Evolutionary conservation across 164 flowering plant species (phyloP).

Genomic region (Hamamelis virginiana): DNA sequence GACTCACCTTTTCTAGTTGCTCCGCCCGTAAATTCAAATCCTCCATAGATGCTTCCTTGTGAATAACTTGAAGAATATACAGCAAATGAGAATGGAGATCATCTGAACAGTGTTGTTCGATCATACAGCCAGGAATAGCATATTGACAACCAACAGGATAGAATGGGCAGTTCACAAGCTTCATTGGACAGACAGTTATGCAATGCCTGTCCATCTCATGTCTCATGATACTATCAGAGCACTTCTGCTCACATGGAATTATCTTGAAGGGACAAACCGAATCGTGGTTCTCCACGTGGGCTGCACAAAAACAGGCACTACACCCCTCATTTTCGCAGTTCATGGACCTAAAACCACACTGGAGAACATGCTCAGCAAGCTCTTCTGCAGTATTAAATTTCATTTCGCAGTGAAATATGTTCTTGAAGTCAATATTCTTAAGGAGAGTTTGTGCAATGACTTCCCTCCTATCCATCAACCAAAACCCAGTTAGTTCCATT

Average conservation of each 20-base stretch:
- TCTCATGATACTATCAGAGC: constrained; percentile 61
- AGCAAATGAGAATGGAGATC: constrained; percentile 51
- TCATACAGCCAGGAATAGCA: constrained; percentile 40
- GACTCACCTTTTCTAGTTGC: constrained; percentile 52
- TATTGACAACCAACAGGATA: constrained; percentile 68
- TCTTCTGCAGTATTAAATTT: constrained; percentile 49
- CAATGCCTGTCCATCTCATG: constrained; percentile 95
- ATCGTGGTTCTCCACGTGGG: constrained; percentile 60
- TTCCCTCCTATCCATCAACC: constrained; percentile 64
- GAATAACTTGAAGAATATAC: constrained; percentile 41
- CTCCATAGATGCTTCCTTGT: constrained; percentile 52
- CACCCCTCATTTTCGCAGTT: constrained; percentile 67
- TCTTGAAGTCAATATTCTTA: constrained; percentile 71
- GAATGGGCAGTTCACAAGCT: constrained; percentile 79
- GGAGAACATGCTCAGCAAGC: constrained; percentile 41
- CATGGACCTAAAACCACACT: constrained; percentile 58
- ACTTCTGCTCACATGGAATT: constrained; percentile 79
- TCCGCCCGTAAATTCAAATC: constrained; percentile 41
- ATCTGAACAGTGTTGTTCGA: constrained; percentile 51
- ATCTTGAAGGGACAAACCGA: constrained; percentile 68
- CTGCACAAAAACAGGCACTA: constrained; percentile 47
- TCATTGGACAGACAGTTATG: constrained; percentile 87
- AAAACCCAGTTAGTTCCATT: constrained; percentile 78
- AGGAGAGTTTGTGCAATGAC: constrained; percentile 54
- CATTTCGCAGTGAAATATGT: constrained; percentile 51